phyloP scores from a whole-genome alignment of 23 red algal genomes.

The Gracilaria gracilis region DNA sequence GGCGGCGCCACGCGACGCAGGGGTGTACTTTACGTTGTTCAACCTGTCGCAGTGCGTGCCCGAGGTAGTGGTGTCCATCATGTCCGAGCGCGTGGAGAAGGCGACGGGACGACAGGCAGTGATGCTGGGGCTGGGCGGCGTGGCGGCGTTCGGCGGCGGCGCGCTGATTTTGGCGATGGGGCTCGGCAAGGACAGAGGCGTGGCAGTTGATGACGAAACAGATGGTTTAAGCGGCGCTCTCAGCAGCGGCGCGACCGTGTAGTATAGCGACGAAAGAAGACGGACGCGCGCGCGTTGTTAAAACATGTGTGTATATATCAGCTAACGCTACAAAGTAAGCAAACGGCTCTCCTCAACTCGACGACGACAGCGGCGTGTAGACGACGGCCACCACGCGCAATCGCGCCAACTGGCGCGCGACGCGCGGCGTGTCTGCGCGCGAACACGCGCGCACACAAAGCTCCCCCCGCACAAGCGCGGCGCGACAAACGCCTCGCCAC shows the following conservation, averaged over 20 bases:
- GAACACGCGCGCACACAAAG: background rate
- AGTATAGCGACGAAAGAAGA: too few relatives aligned
- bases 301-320: too few relatives aligned
- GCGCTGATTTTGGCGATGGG: conserved; percentile 33
- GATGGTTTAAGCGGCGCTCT: conserved; percentile 7
- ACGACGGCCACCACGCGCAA: conserved; percentile 21
- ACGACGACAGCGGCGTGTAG: too few relatives aligned
- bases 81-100: conserved; percentile 58
- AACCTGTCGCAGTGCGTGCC: conserved; percentile 88
- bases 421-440: background rate
- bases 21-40: conserved; percentile 73
- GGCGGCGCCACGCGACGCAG: conserved; percentile 28
- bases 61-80: conserved; percentile 72
- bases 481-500: background rate
- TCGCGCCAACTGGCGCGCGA: background rate
- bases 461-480: background rate
- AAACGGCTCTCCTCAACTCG: too few relatives aligned
- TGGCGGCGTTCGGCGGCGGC: conserved; percentile 46
- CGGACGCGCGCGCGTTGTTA: too few relatives aligned
- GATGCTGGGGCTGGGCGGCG: conserved; percentile 68
- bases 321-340: too few relatives aligned
- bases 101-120: conserved; percentile 35
- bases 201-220: background rate
- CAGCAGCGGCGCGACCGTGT: background rate
- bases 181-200: background rate